Evolutionary conservation across 495 filamentous ascomycete species (phyloP), one percentile per base, ranked within the genome.

Genomic region (Tuber borchii): DNA sequence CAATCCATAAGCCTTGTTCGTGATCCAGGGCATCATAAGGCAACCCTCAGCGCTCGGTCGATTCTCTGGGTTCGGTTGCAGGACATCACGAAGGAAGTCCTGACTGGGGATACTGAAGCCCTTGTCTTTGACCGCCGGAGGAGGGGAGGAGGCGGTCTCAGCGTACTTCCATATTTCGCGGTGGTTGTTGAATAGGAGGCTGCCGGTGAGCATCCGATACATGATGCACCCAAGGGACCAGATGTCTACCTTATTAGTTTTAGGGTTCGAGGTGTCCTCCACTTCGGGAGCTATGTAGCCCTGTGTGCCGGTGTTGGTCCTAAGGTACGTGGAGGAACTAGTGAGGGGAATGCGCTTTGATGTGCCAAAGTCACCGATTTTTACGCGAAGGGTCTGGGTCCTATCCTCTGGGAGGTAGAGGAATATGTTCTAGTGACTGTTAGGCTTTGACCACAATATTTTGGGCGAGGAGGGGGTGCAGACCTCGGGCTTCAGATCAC

Each of bases 151-250:
- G 16, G 2, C n/a, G 0, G 0, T 14, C 2, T 31, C 16, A 2
- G 10, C 0, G 51, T 61, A 31, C 12, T 3, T 2, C 2, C 2
- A 61, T 3, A 61, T 12, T 0, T 61, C n/a, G 0, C 1, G 0
- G 3, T n/a, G 51, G n/a, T 2, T 2, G 9, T 0, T 0, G 51
- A 61, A 61, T 31, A 31, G 26, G 51, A 3, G 9, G 10, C 2
- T 5, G 0, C 51, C 51, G 3, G 51, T 22, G n/a, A 31, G n/a
- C 51, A 61, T 61, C 12, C 51, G 51, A n/a, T 56, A 75, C 1
- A 74, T 10, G 8, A 74, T 16, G 20, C 73, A 74, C 22, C 73
- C 73, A 10, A 74, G 51, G 4, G 37, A 34, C 73, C 73, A 74
- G 17, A 74, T 74, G 40, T 74, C 72, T 44, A 17, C 51, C 1